Conservation (phyloP, 345 rosid genomes). For the Excoecaria cochinchinensis region DNA sequence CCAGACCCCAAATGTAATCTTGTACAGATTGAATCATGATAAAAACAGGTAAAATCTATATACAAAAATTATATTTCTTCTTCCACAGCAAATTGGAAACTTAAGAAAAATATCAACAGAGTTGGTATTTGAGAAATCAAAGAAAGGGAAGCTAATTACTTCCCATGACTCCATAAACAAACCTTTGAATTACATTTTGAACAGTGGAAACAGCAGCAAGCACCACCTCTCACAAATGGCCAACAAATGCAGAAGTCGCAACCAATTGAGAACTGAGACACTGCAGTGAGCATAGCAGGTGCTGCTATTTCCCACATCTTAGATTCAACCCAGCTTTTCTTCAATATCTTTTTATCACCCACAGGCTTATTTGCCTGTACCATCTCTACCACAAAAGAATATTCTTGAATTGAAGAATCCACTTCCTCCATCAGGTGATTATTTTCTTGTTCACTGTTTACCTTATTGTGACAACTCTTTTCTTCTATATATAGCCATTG, state of each 20-base stretch:
- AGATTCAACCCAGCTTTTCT: slow-evolving; percentile 36
- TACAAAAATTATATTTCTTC: background rate
- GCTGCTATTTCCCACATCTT: slow-evolving; percentile 54
- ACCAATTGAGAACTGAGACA: slow-evolving; percentile 46
- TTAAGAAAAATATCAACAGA: too few relatives aligned
- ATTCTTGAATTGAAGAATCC: background rate
- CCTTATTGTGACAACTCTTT: background rate
- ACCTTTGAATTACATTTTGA: slow-evolving; percentile 43
- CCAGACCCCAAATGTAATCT: too few relatives aligned
- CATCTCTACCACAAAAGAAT: slow-evolving; percentile 18
- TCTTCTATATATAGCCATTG: background rate
- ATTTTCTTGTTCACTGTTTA: background rate
- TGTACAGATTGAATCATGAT: background rate
- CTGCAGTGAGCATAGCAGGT: slow-evolving; percentile 43
- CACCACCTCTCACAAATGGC: slow-evolving; percentile 45
- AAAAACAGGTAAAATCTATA: too few relatives aligned
- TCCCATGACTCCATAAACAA: slow-evolving; percentile 52
- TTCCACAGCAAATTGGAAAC: too few relatives aligned
- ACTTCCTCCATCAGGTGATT: background rate
- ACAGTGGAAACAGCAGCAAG: slow-evolving; percentile 46
- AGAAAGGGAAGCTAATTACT: slow-evolving; percentile 2
- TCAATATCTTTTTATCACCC: background rate
- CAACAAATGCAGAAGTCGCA: slow-evolving; percentile 42
- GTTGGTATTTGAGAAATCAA: background rate
- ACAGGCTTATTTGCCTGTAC: background rate